These are phyloP conservation scores for Apiotrichum veenhuisii DNA, from an alignment of 1,284 basidiomycete genomes.

Conservation along the genomic window DNA sequence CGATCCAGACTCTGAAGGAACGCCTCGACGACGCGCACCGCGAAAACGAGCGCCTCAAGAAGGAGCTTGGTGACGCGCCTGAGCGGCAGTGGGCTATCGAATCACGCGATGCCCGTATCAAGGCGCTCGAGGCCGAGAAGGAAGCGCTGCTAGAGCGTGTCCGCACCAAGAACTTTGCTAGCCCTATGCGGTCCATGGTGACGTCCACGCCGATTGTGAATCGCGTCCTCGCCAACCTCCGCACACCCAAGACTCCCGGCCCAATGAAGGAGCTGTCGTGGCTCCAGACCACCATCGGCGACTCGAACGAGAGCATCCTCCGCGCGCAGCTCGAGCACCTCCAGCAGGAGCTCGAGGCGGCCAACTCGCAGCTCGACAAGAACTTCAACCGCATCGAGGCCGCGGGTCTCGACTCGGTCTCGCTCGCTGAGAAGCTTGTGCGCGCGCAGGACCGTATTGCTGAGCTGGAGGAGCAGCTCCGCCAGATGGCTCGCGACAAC, in stretches of 20 bases:
- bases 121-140: constrained; percentile 42
- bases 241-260: constrained; percentile 45
- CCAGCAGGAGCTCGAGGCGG: constrained; percentile 46
- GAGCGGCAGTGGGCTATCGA: constrained; percentile 35
- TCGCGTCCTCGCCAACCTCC: constrained; percentile 33
- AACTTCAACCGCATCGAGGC: constrained; percentile 51
- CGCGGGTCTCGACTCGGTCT: constrained; percentile 47
- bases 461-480: constrained; percentile 46
- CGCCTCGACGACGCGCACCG: constrained; percentile 74
- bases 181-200: constrained; percentile 7
- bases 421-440: constrained; percentile 49
- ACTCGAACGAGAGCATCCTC: constrained; percentile 45
- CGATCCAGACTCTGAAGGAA: constrained; percentile 56
- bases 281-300: constrained; percentile 42
- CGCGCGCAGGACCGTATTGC: constrained; percentile 41
- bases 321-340: constrained; percentile 49
- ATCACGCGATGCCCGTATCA: constrained; percentile 36
- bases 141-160: constrained; percentile 29
- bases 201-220: constrained; percentile 35
- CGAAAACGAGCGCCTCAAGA: constrained; percentile 70
- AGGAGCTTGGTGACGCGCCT: constrained; percentile 54
- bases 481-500: constrained; percentile 24
- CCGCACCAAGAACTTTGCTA: not conserved
- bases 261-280: constrained; percentile 46
- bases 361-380: constrained; percentile 51